Evolutionary conservation across 306 rosid species (phyloP).

Genomic region (Ochetophila trinervis): DNA sequence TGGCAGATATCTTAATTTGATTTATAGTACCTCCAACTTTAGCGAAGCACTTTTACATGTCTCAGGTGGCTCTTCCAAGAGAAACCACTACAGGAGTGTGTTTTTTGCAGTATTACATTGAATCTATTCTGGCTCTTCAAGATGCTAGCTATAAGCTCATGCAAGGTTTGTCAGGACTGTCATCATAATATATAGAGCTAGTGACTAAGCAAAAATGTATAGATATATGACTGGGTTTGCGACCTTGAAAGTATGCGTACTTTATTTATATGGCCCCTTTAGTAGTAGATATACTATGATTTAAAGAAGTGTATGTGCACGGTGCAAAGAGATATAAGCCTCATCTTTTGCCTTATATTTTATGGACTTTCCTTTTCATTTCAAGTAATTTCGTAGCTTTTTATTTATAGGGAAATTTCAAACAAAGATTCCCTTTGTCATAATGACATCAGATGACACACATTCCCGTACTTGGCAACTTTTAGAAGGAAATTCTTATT

Average conservation of each 20-base stretch:
- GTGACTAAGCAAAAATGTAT: not conserved
- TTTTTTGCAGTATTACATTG: slow-evolving; percentile 78
- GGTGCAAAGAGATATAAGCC: not conserved
- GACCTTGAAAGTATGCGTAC: not conserved
- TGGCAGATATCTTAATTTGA: not conserved
- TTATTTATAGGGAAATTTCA: slow-evolving; percentile 48
- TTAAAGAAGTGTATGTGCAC: not conserved
- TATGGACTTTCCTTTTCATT: not conserved
- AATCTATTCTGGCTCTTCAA: slow-evolving; percentile 82
- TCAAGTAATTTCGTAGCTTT: slow-evolving; percentile 21
- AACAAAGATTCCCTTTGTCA: slow-evolving; percentile 65
- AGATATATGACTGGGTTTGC: not conserved
- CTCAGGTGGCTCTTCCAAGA: slow-evolving; percentile 93
- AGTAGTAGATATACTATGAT: not conserved
- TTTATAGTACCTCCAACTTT: slow-evolving; percentile 19
- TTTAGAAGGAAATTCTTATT: slow-evolving; percentile 75
- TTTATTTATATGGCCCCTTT: not conserved
- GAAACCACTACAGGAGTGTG: slow-evolving; percentile 74
- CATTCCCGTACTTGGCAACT: slow-evolving; percentile 69
- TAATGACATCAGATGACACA: slow-evolving; percentile 97
- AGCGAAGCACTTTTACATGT: slow-evolving; percentile 17
- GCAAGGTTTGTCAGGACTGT: slow-evolving; percentile 44
- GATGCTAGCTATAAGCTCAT: slow-evolving; percentile 56
- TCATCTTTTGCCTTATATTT: not conserved
- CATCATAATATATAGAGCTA: not conserved